Percentiles rank a stretch among this genome's conserved stretches.
These are phyloP conservation scores for Hypoxylon sp. DNA, from an alignment of 2,329 filamentous ascomycete genomes.

Conservation along the genomic window DNA sequence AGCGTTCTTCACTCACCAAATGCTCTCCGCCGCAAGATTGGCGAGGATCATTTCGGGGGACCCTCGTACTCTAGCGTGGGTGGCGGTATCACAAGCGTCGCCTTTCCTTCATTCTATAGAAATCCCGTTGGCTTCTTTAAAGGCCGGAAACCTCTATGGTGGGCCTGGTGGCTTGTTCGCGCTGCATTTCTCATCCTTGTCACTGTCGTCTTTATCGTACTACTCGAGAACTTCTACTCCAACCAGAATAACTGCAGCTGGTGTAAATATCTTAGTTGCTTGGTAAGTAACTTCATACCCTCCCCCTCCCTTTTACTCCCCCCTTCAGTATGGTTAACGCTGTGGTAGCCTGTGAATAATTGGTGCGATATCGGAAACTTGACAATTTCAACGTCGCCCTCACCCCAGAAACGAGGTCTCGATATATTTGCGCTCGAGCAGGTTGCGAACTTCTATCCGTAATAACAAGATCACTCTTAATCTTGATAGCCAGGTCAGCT, in stretches of 20 bases:
- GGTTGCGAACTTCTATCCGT: conserved; percentile 37
- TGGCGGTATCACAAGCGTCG: conserved; percentile 60
- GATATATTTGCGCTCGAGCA: conserved; percentile 44
- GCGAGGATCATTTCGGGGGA: conserved; percentile 65
- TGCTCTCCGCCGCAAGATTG: conserved; percentile 80
- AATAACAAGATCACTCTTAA: conserved; percentile 7
- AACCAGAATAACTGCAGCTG: conserved; percentile 83
- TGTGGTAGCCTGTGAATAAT: conserved; percentile 51
- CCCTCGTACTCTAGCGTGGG: conserved; percentile 80
- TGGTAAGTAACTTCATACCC: conserved; percentile 73
- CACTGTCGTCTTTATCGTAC: conserved; percentile 85
- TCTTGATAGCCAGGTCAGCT: conserved; percentile 11
- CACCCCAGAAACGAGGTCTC: conserved; percentile 39
- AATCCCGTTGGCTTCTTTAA: conserved; percentile 87
- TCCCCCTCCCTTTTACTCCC: neutral
- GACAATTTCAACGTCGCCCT: conserved; percentile 42
- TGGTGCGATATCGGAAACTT: conserved; percentile 55
- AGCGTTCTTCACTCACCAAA: conserved; percentile 92
- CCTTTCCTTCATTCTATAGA: conserved; percentile 70
- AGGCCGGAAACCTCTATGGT: conserved; percentile 93
- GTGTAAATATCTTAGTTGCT: conserved; percentile 95
- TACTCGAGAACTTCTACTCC: conserved; percentile 93
- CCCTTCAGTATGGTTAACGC: conserved; percentile 10
- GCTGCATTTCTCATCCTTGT: conserved; percentile 84
- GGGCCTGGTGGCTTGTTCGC: conserved; percentile 95